These are phyloP conservation scores for Sonneratia alba DNA, from an alignment of 345 rosid genomes.

Conservation along the genomic window DNA sequence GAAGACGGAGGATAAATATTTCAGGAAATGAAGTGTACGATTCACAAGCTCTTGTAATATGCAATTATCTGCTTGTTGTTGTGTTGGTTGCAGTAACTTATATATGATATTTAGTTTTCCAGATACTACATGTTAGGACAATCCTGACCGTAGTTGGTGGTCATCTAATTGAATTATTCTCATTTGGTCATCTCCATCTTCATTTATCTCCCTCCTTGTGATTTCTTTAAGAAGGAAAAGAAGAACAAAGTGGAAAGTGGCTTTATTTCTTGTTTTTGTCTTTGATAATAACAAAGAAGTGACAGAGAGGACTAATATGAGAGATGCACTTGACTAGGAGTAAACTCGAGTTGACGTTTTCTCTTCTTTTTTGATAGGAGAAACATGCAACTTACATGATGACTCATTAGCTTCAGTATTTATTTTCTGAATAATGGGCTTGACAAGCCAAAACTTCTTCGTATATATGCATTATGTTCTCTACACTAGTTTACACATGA, in stretches of 20 bases:
- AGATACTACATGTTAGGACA: not conserved
- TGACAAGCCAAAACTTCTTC: slow-evolving; percentile 13
- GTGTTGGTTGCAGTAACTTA: not conserved
- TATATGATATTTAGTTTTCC: not conserved
- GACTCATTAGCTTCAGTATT: slow-evolving; percentile 1
- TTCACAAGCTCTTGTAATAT: not conserved
- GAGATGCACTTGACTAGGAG: slow-evolving; percentile 6
- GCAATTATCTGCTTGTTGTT: not conserved
- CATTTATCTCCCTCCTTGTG: not conserved
- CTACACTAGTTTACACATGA: slow-evolving; percentile 3
- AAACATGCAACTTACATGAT: slow-evolving; percentile 3
- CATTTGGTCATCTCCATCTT: not conserved
- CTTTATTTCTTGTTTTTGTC: not conserved
- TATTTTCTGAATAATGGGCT: slow-evolving; percentile 12
- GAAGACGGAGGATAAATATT: not conserved
- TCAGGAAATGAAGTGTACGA: not conserved
- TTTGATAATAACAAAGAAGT: not conserved
- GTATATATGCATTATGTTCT: slow-evolving; percentile 6
- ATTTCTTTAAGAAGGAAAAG: not conserved
- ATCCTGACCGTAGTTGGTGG: not conserved
- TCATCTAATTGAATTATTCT: not conserved
- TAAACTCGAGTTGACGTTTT: not conserved
- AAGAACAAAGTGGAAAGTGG: not conserved
- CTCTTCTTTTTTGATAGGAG: slow-evolving; percentile 1
- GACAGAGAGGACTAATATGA: not conserved